phyloP scores from a whole-genome alignment of 768 basidiomycete genomes.

The Kwoniella sp. region DNA sequence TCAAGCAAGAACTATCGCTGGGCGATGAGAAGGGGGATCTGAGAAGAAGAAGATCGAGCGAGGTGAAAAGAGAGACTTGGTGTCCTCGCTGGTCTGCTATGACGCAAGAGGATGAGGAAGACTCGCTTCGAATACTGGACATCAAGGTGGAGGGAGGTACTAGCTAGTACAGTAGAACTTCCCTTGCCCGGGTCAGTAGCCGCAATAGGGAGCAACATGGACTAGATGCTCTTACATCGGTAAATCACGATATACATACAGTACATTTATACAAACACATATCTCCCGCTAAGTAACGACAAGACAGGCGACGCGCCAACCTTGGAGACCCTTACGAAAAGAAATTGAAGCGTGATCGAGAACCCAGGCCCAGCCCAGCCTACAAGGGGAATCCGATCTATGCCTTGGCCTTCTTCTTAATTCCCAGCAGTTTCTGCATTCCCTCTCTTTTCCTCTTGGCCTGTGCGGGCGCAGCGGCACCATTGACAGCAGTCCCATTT shows the following conservation, averaged over 20 bases:
- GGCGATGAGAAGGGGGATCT: background rate
- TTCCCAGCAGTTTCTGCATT: slow-evolving; percentile 46
- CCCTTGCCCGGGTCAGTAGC: background rate
- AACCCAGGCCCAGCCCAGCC: too few relatives aligned
- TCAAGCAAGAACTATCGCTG: too few relatives aligned
- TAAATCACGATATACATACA: too few relatives aligned
- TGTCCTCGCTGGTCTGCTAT: background rate
- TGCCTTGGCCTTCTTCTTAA: slow-evolving; percentile 48
- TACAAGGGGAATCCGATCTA: too few relatives aligned
- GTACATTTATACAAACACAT: too few relatives aligned
- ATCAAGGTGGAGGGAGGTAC: slow-evolving; percentile 5
- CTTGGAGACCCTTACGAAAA: too few relatives aligned
- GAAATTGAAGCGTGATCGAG: too few relatives aligned
- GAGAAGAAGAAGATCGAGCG: background rate
- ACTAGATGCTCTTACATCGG: too few relatives aligned
- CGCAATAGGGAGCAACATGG: too few relatives aligned
- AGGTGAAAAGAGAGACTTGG: background rate
- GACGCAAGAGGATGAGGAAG: slow-evolving; percentile 6
- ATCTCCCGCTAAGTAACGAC: too few relatives aligned
- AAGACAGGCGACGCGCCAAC: too few relatives aligned
- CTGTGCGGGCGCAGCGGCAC: slow-evolving; percentile 20
- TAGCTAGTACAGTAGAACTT: background rate
- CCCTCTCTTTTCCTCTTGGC: slow-evolving; percentile 43
- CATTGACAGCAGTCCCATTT: background rate
- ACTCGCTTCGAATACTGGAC: too few relatives aligned